Base-by-base conservation (phyloP, 2,329 filamentous ascomycete genomes). In the Fusarium pseudoanthophilum region DNA sequence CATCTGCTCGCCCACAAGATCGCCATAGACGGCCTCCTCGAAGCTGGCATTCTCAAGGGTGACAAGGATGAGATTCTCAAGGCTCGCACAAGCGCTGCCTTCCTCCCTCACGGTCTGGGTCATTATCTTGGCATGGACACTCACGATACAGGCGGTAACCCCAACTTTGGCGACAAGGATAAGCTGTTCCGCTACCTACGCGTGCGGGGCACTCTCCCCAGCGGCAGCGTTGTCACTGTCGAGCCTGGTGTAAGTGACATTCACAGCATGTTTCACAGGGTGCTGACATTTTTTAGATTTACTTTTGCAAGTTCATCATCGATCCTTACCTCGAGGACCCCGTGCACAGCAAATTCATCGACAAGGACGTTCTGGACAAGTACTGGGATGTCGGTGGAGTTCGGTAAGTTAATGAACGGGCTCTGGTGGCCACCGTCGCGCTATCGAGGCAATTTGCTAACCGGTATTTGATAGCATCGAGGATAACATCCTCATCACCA, bases 111-210 rank as follows among this genome's bases (percentile, higher is more conserved):
- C 80, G 95, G 95, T 1, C 85, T 98, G 2, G 95, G 95, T 0
- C 95, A 98, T 82, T 95, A 97, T 80, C 85, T 98, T 15, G 95
- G 95, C 71, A 92, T 98, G 88, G 95, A 98, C 80, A 97, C 95
- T 4, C 95, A 98, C 81, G 95, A 98, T 79, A 93, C 91, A 1
- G 93, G 92, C 69, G 93, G 93, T 28, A 91, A 94, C 80, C 87
- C 93, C 40, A 92, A 95, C 82, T 94, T 93, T 77, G 86, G 86
- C 14, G 96, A 99, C 79, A 85, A 88, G 67, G 95, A 99, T 80
- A 85, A 89, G 40, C 90, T 98, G 87, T 98, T 98, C 84, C 88
- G 90, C 60, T 98, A 98, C 79, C 85, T 99, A 68, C 88, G 96
- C 49, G 91, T 97, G 43, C 87, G 96, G 60, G 92, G 93, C 18